Evolutionary conservation across 768 basidiomycete genomes (phyloP), one percentile per base, ranked within the genome.

Genomic region (Boletus pseudopeckii): DNA sequence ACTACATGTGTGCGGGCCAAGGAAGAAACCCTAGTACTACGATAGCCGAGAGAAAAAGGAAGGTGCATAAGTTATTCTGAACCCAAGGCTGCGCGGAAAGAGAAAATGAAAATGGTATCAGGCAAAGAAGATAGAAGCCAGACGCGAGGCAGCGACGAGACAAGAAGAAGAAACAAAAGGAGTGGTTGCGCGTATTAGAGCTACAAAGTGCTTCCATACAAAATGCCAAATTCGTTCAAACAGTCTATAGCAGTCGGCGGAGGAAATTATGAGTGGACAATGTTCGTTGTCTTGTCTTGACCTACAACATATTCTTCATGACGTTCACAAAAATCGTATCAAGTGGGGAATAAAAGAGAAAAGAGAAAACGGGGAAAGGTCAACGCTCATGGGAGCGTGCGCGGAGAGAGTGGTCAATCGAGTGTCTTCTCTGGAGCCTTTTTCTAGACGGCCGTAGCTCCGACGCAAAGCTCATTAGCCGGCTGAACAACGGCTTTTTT

Each of bases 401-500:
- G 9, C 67, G 66, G 26, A 36, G 42, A 30, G 68, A 49, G 11
- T 55, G 56, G n/a, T 66, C 79, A 50, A 77, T 69, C 22, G 82
- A 84, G 64, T 84, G 79, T 50, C 82, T 74, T 50, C 82, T 72
- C 24, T 74, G 75, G 38, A 82, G 64, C 22, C 72, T 74, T 53
- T 71, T 72, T 47, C 63, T 66, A 26, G 74, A 68, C 2, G 76
- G 72, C 9, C 61, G 75, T 50, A 82, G 73, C 48, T 77, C 78
- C 33, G 74, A 74, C 22, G 77, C 75, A 52, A 81, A 75, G 47
- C 73, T 74, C 58, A 86, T 80, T 9, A 88, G 66, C 49, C 85
- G 78, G 64, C 80, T 79, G 64, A 87, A 80, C 59, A 88, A 81
- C 33, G 81, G 80, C 56, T 80, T 83, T 71, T 77, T 83, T 48